Conservation (phyloP, 371 early-diverging fungal species). For the Coemansia sp. region DNA sequence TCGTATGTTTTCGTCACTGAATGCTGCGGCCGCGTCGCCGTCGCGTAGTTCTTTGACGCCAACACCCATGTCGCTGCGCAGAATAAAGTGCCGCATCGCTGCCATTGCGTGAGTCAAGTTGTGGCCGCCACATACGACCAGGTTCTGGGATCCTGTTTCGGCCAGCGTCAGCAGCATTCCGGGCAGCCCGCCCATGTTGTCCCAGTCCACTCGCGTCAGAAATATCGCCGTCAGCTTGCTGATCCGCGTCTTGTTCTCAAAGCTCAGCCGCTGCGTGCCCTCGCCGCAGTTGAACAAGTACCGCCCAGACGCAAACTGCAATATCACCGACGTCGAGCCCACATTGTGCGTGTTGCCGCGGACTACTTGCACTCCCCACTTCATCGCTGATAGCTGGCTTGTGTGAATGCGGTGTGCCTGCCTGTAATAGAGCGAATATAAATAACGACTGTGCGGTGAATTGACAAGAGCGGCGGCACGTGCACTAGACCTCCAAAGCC, state of each 20-base stretch:
- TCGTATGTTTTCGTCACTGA: slow-evolving; percentile 64
- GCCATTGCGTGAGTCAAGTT: slow-evolving; percentile 82
- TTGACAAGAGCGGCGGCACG: neutral
- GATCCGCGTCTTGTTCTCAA: slow-evolving; percentile 72
- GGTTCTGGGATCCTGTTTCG: slow-evolving; percentile 65
- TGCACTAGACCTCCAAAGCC: slow-evolving; percentile 1
- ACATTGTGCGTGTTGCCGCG: slow-evolving; percentile 68
- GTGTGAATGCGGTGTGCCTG: slow-evolving; percentile 21
- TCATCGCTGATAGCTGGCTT: slow-evolving; percentile 59
- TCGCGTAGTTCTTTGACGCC: slow-evolving; percentile 38
- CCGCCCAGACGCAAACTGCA: slow-evolving; percentile 75
- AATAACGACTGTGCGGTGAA: neutral
- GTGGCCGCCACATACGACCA: slow-evolving; percentile 69
- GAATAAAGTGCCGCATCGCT: slow-evolving; percentile 73
- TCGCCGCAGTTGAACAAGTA: slow-evolving; percentile 96
- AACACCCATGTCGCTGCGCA: slow-evolving; percentile 42
- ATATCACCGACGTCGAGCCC: slow-evolving; percentile 72
- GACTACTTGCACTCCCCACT: slow-evolving; percentile 73
- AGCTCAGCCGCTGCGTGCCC: slow-evolving; percentile 84
- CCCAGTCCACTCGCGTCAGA: slow-evolving; percentile 79
- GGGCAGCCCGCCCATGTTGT: slow-evolving; percentile 84
- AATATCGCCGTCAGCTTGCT: slow-evolving; percentile 74
- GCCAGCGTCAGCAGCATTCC: slow-evolving; percentile 90
- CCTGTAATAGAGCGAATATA: neutral
- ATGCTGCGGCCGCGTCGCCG: slow-evolving; percentile 44